These are phyloP conservation scores for Cynanchum wilfordii DNA, from an alignment of 257 asterid species.

Conservation along the genomic window DNA sequence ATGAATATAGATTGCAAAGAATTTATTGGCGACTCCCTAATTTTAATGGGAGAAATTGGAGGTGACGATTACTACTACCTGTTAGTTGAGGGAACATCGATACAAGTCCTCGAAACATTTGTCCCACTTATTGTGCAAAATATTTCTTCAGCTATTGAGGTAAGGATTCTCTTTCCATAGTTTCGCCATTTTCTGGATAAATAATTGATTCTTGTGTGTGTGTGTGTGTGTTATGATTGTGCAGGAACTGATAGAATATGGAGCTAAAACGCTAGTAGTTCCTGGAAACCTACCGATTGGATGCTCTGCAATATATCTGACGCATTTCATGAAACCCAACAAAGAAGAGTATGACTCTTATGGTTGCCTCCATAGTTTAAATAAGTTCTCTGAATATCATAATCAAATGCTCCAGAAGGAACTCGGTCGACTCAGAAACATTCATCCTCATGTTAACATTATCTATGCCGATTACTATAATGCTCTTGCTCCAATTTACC, in stretches of 20 bases:
- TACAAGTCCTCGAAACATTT: conserved; percentile 16
- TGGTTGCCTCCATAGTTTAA: conserved; percentile 47
- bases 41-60: conserved; percentile 14
- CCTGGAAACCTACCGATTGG: conserved; percentile 53
- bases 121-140: conserved; percentile 1
- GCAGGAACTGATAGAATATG: conserved; percentile 46
- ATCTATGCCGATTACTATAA: conserved; percentile 50
- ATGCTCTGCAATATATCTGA: conserved; percentile 30
- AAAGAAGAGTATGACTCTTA: conserved; percentile 29
- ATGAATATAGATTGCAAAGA: conserved; percentile 4
- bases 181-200: too few species aligned
- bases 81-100: neutral
- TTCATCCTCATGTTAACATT: conserved; percentile 31
- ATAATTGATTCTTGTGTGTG: too few species aligned
- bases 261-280: conserved; percentile 39
- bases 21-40: conserved; percentile 28
- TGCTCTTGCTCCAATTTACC: conserved; percentile 33
- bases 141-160: neutral
- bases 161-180: neutral
- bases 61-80: conserved; percentile 48
- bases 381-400: conserved; percentile 29
- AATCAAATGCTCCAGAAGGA: conserved; percentile 30
- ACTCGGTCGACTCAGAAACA: conserved; percentile 17
- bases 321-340: conserved; percentile 23
- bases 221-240: too few species aligned